Percentiles rank a stretch among this genome's conserved stretches.
Evolutionary conservation across 768 basidiomycete species (phyloP).

Genomic region (Rhizopogon roseolus): DNA sequence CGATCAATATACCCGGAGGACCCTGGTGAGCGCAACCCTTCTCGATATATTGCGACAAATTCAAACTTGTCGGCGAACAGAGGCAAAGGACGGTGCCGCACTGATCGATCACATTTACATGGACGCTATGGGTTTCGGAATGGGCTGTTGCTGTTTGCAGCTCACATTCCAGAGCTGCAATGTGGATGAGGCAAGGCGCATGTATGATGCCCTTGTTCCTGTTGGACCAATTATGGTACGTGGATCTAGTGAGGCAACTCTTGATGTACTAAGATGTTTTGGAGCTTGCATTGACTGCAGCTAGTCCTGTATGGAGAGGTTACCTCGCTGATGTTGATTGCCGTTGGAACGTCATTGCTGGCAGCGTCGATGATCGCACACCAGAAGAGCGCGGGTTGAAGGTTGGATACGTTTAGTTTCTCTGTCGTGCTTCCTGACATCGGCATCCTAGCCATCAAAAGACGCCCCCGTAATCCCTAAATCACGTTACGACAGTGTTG

Average conservation of each 20-base stretch:
- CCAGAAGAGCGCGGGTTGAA: slow-evolving; percentile 89
- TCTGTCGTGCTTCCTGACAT: slow-evolving; percentile 5
- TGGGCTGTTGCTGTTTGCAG: slow-evolving; percentile 98
- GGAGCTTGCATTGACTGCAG: slow-evolving; percentile 90
- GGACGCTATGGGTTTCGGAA: slow-evolving; percentile 99
- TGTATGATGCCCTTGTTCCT: slow-evolving; percentile 96
- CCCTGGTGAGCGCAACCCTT: slow-evolving; percentile 45
- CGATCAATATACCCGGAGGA: slow-evolving; percentile 83
- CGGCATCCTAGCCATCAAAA: slow-evolving; percentile 61
- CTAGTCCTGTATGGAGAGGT: slow-evolving; percentile 93
- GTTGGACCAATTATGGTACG: slow-evolving; percentile 91
- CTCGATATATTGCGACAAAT: slow-evolving; percentile 4
- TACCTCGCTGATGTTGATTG: slow-evolving; percentile 96
- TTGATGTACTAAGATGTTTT: slow-evolving; percentile 1
- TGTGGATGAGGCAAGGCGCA: slow-evolving; percentile 82
- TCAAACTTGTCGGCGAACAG: slow-evolving; percentile 29
- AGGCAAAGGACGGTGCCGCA: slow-evolving; percentile 89
- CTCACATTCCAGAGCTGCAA: slow-evolving; percentile 97
- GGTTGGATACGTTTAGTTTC: slow-evolving; percentile 33
- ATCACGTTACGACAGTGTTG: slow-evolving; percentile 95
- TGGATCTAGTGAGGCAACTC: not conserved
- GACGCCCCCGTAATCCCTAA: slow-evolving; percentile 82
- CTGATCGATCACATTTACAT: slow-evolving; percentile 90
- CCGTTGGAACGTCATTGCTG: slow-evolving; percentile 98
- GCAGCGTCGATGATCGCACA: slow-evolving; percentile 96